Conservation (phyloP, 2,329 filamentous ascomycete species). For the Cordyceps fumosorosea region DNA sequence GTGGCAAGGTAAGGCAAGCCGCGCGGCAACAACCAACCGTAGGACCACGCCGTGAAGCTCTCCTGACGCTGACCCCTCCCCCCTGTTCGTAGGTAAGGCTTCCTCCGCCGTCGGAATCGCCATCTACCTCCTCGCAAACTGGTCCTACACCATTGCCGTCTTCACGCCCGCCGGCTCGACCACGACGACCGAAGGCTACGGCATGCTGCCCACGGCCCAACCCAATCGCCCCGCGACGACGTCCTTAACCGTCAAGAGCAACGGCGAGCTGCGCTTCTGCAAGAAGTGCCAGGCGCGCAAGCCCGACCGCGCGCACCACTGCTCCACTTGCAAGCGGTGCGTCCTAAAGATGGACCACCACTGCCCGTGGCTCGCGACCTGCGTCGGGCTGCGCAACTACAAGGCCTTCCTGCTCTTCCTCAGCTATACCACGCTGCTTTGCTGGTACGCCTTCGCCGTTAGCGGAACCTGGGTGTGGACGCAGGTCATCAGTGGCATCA, state of each 20-base stretch:
- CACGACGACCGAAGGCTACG: constrained; percentile 63
- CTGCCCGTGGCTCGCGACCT: constrained; percentile 95
- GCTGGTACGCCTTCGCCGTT: constrained; percentile 72
- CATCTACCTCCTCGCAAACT: constrained; percentile 75
- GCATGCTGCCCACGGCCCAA: constrained; percentile 59
- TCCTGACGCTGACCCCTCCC: not conserved
- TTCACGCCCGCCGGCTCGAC: constrained; percentile 82
- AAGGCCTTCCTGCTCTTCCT: constrained; percentile 93
- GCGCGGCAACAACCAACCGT: not conserved
- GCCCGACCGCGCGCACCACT: constrained; percentile 94
- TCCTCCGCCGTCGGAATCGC: constrained; percentile 58
- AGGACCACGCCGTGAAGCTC: not conserved
- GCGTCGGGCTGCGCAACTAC: constrained; percentile 89
- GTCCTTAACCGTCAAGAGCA: constrained; percentile 86
- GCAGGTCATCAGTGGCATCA: constrained; percentile 62
- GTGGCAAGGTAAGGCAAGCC: constrained; percentile 49
- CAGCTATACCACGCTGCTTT: constrained; percentile 81
- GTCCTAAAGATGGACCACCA: constrained; percentile 99
- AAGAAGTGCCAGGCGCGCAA: constrained; percentile 96
- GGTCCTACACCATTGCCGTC: constrained; percentile 86
- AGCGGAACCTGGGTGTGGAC: constrained; percentile 76
- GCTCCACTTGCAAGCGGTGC: constrained; percentile 87
- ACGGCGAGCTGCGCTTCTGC: constrained; percentile 81
- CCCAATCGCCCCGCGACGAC: constrained; percentile 54
- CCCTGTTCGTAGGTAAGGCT: constrained; percentile 37